Conservation (phyloP, 2,329 filamentous ascomycete species). For the Paracoccidioides brasiliensis region DNA sequence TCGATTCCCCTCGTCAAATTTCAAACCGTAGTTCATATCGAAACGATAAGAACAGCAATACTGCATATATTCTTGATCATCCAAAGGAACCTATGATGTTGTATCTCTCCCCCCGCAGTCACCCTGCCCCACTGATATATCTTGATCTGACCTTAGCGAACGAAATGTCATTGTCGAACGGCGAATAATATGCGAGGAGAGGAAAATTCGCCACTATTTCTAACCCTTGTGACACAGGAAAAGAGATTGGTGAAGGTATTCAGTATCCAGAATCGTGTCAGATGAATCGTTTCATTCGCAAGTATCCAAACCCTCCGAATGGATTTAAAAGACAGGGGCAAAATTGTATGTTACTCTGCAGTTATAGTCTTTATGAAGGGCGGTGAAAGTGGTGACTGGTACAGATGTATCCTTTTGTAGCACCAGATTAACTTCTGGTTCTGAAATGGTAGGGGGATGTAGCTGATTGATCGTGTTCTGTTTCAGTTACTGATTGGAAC, state of each 20-base stretch:
- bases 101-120: no score
- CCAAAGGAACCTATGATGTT: no score
- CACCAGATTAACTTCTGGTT: not conserved
- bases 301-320: not conserved
- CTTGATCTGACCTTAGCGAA: not conserved
- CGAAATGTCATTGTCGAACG: not conserved
- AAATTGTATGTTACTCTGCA: not conserved
- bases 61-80: no score
- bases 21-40: no score
- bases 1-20: no score
- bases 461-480: not conserved
- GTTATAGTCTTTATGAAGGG: not conserved
- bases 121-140: not conserved
- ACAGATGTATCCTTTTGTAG: not conserved
- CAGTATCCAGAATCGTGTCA: not conserved
- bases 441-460: not conserved
- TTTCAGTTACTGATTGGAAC: no score
- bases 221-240: slow-evolving; percentile 1
- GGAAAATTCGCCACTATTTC: slow-evolving; percentile 1
- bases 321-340: not conserved
- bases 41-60: no score
- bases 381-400: not conserved
- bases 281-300: not conserved
- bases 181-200: not conserved
- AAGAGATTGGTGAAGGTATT: not conserved